phyloP scores from a whole-genome alignment of 108 stramenopile species.

The Skeletonema menzelii region DNA sequence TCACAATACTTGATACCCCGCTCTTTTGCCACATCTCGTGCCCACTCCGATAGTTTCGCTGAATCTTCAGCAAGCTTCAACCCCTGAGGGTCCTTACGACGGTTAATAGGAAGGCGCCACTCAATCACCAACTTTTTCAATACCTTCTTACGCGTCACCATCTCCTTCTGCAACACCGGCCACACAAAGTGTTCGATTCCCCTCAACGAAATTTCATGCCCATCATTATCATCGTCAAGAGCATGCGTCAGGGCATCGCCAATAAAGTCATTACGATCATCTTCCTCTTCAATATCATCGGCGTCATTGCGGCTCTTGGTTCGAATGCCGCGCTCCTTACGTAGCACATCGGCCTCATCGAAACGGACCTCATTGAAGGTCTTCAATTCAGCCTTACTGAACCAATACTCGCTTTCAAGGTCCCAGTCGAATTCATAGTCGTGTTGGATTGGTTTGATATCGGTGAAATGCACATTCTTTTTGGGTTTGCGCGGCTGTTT shows the following conservation, averaged over 20 bases:
- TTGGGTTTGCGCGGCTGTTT: neutral
- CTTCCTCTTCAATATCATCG: conserved; percentile 1
- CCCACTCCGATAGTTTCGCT: conserved; percentile 5
- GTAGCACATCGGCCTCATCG: conserved; percentile 35
- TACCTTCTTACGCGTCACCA: conserved; percentile 9
- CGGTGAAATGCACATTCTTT: conserved; percentile 26
- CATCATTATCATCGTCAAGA: conserved; percentile 21
- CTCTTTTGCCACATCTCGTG: conserved; percentile 11
- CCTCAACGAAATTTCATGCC: conserved; percentile 14
- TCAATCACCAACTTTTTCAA: conserved; percentile 19
- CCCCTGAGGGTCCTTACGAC: conserved; percentile 11
- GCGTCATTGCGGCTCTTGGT: conserved; percentile 22
- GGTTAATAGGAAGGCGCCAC: neutral
- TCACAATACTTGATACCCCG: conserved; percentile 20
- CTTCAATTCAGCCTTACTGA: conserved; percentile 11
- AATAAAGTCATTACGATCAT: conserved; percentile 11
- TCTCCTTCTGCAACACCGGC: conserved; percentile 25
- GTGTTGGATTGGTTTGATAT: neutral
- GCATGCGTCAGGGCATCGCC: conserved; percentile 22
- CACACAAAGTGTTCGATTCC: conserved; percentile 28
- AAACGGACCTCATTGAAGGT: conserved; percentile 19
- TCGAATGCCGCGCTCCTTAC: conserved; percentile 23
- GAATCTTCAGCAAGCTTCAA: conserved; percentile 10
- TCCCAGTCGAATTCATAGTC: conserved; percentile 33
- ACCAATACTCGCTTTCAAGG: conserved; percentile 21